Percentiles rank a stretch among this genome's conserved stretches.
Conservation (phyloP, 2,329 filamentous ascomycete species). For the Cladosporium halotolerans region DNA sequence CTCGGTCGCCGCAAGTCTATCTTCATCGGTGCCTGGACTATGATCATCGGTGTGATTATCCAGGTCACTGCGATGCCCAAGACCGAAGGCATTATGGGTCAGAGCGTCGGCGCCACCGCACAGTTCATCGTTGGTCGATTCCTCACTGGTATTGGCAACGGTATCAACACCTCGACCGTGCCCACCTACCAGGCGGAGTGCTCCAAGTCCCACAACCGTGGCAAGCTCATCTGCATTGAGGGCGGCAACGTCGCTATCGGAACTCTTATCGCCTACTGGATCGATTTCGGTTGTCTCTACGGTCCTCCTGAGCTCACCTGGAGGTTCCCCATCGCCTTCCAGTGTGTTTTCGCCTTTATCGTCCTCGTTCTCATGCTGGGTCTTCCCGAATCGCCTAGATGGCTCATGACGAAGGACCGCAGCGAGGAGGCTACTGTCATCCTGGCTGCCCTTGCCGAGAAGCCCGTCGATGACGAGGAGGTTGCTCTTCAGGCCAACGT, state of each 20-base stretch:
- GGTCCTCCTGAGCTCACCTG: constrained; percentile 12
- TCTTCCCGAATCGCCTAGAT: constrained; percentile 14
- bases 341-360: constrained; percentile 10
- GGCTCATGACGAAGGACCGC: constrained; percentile 11
- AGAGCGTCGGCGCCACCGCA: constrained; percentile 29
- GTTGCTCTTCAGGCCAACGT: constrained; percentile 2
- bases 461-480: constrained; percentile 6
- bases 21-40: constrained; percentile 29
- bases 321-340: constrained; percentile 11
- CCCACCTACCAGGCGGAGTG: constrained; percentile 46
- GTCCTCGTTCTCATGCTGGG: constrained; percentile 10
- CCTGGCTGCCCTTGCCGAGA: constrained; percentile 1
- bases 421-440: constrained; percentile 6
- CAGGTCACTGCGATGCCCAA: constrained; percentile 39
- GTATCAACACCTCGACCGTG: constrained; percentile 46
- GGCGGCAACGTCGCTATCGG: constrained; percentile 45
- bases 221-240: constrained; percentile 42
- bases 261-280: constrained; percentile 44
- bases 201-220: constrained; percentile 43
- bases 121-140: constrained; percentile 44
- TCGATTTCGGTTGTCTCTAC: constrained; percentile 38
- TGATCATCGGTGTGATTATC: constrained; percentile 43
- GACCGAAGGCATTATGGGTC: constrained; percentile 15
- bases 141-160: constrained; percentile 45
- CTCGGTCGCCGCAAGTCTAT: constrained; percentile 11